Evolutionary conservation across 208 protist species (phyloP).

Genomic region (Trypanosoma scelopori): DNA sequence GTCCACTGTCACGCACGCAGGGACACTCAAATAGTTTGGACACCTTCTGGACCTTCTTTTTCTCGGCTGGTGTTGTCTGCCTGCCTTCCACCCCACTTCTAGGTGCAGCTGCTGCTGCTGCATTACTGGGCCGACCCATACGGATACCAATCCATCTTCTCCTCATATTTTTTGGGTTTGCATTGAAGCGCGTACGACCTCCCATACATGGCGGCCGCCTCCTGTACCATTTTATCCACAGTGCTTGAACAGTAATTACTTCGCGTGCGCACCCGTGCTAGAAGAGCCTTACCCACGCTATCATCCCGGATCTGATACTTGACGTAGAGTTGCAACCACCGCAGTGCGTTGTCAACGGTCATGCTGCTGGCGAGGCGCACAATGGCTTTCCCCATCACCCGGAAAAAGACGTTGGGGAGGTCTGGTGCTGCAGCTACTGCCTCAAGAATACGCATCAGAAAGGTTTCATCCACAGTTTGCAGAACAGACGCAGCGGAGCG

Average conservation of each 20-base stretch:
- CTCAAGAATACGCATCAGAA: slow-evolving; percentile 64
- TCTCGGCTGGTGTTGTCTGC: too few species aligned
- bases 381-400: slow-evolving; percentile 53
- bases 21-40: too few species aligned
- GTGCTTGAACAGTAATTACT: slow-evolving; percentile 11
- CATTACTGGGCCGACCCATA: neutral
- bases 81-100: too few species aligned
- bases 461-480: slow-evolving; percentile 39
- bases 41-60: too few species aligned
- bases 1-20: too few species aligned
- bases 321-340: slow-evolving; percentile 72
- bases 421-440: slow-evolving; percentile 25
- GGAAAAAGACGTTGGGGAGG: slow-evolving; percentile 57
- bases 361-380: slow-evolving; percentile 33
- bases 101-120: too few species aligned
- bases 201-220: slow-evolving; percentile 27
- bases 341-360: slow-evolving; percentile 44
- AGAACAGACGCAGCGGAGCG: slow-evolving; percentile 30
- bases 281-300: slow-evolving; percentile 58
- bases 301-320: slow-evolving; percentile 57
- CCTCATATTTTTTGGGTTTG: slow-evolving; percentile 25
- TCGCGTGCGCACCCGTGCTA: slow-evolving; percentile 22
- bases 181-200: slow-evolving; percentile 13
- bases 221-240: slow-evolving; percentile 21
- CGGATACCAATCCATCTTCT: slow-evolving; percentile 25